These are phyloP conservation scores for Daphne laureola DNA, from an alignment of 441 rosid genomes.

Conservation along the genomic window DNA sequence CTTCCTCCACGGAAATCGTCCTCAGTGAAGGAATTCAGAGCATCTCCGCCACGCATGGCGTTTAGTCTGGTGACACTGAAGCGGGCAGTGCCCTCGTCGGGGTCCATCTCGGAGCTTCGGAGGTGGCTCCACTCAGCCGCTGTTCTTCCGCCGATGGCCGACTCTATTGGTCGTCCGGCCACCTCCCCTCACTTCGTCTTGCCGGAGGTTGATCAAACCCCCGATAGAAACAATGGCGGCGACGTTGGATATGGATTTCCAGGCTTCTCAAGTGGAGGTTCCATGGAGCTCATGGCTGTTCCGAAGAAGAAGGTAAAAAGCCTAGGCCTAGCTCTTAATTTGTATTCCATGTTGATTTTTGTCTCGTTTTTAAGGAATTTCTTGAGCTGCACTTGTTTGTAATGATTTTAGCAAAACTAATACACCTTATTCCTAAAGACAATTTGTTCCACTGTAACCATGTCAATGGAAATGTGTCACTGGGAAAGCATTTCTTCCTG, in stretches of 20 bases:
- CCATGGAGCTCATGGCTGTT: conserved; percentile 82
- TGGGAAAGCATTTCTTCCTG: no score
- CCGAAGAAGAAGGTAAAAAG: conserved; percentile 61
- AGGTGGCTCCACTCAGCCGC: conserved; percentile 22
- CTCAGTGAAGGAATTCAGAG: no score
- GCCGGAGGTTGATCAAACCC: conserved; percentile 30
- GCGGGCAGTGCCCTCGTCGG: no score
- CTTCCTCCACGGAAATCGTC: no score
- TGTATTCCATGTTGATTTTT: background rate
- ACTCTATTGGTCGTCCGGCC: conserved; percentile 21
- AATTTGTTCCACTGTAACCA: no score
- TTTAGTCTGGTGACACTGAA: no score
- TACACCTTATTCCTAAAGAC: no score
- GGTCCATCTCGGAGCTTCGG: no score
- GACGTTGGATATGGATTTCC: conserved; percentile 32
- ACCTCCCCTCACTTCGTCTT: conserved; percentile 27
- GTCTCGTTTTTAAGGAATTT: background rate
- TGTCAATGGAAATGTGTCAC: no score
- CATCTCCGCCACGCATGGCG: no score
- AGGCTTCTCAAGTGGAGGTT: conserved; percentile 30
- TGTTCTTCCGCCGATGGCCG: conserved; percentile 19
- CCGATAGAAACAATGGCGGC: conserved; percentile 19
- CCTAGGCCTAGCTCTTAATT: background rate
- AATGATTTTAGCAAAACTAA: background rate
- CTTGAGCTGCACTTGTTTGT: background rate